Evolutionary conservation across 2,329 filamentous ascomycete genomes (phyloP).

Genomic region (Cladobotryum protrusum): DNA sequence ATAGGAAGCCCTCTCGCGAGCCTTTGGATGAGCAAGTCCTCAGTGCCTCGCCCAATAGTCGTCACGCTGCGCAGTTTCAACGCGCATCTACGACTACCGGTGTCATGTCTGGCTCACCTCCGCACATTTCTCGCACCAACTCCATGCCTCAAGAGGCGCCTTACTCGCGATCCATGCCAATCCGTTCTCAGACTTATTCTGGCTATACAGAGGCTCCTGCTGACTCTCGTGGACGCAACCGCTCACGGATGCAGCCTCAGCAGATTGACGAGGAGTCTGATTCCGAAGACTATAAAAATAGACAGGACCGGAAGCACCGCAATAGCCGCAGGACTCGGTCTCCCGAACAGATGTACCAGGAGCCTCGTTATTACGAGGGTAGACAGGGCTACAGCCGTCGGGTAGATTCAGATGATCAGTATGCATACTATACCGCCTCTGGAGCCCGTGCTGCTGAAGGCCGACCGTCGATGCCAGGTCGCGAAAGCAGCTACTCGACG

Average conservation of each 20-base stretch:
- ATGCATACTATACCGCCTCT: slow-evolving; percentile 19
- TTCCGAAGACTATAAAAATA: slow-evolving; percentile 29
- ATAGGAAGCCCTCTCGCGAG: slow-evolving; percentile 27
- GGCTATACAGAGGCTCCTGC: slow-evolving; percentile 18
- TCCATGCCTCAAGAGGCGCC: slow-evolving; percentile 28
- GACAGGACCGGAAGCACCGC: slow-evolving; percentile 29
- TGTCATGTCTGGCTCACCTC: slow-evolving; percentile 26
- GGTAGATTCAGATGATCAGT: slow-evolving; percentile 19
- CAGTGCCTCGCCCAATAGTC: slow-evolving; percentile 24
- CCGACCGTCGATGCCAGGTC: slow-evolving; percentile 25
- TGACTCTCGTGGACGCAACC: slow-evolving; percentile 30
- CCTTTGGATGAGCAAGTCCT: slow-evolving; percentile 26
- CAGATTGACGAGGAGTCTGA: slow-evolving; percentile 28
- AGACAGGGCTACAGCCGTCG: slow-evolving; percentile 24
- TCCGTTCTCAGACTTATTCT: slow-evolving; percentile 30
- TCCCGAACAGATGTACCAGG: slow-evolving; percentile 22
- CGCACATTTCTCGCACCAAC: slow-evolving; percentile 27
- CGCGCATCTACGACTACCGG: slow-evolving; percentile 22
- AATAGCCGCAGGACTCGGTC: slow-evolving; percentile 30
- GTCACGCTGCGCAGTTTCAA: slow-evolving; percentile 20
- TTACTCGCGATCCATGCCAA: slow-evolving; percentile 24
- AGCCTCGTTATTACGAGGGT: slow-evolving; percentile 21
- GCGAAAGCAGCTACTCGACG: slow-evolving; percentile 26
- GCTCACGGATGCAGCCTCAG: slow-evolving; percentile 32
- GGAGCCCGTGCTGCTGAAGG: slow-evolving; percentile 19